phyloP scores from a whole-genome alignment of 345 rosid genomes.

The Cardamine occulta region DNA sequence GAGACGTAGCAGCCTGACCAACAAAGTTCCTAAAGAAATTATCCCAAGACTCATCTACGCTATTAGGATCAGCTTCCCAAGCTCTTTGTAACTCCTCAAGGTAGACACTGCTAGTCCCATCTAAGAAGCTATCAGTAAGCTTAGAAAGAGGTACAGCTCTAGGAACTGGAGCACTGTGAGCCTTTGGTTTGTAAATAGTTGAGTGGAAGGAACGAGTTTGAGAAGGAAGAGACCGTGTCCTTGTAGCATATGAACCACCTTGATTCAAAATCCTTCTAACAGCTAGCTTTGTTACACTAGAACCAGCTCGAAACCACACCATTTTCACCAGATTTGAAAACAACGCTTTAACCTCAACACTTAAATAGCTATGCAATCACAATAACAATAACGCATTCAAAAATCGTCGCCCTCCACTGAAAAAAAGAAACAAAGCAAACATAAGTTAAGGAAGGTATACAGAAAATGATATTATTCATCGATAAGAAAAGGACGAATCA shows the following conservation, averaged over 20 bases:
- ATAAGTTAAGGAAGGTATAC: not conserved
- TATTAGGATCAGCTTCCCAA: constrained; percentile 76
- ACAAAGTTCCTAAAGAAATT: constrained; percentile 85
- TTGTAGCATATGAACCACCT: constrained; percentile 54
- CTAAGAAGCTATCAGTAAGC: constrained; percentile 80
- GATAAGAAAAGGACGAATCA: not conserved
- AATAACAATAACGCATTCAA: constrained; percentile 29
- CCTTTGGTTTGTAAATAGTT: constrained; percentile 56
- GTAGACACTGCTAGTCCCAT: constrained; percentile 81
- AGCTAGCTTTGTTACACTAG: constrained; percentile 62
- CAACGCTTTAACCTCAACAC: constrained; percentile 10
- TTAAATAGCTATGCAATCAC: not conserved
- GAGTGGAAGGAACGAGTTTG: constrained; percentile 57
- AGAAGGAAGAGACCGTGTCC: constrained; percentile 53
- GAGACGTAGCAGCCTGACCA: constrained; percentile 75
- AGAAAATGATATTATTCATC: not conserved
- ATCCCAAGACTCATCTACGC: constrained; percentile 90
- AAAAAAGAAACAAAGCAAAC: not conserved
- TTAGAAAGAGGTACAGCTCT: constrained; percentile 76
- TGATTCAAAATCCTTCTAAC: constrained; percentile 66
- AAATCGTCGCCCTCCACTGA: constrained; percentile 29
- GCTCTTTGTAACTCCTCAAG: constrained; percentile 83
- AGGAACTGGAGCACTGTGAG: constrained; percentile 72
- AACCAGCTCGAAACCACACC: constrained; percentile 81
- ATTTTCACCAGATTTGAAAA: constrained; percentile 45